Evolutionary conservation across 2,329 filamentous ascomycete genomes (phyloP).

Genomic region (Tolypocladium tundrense): DNA sequence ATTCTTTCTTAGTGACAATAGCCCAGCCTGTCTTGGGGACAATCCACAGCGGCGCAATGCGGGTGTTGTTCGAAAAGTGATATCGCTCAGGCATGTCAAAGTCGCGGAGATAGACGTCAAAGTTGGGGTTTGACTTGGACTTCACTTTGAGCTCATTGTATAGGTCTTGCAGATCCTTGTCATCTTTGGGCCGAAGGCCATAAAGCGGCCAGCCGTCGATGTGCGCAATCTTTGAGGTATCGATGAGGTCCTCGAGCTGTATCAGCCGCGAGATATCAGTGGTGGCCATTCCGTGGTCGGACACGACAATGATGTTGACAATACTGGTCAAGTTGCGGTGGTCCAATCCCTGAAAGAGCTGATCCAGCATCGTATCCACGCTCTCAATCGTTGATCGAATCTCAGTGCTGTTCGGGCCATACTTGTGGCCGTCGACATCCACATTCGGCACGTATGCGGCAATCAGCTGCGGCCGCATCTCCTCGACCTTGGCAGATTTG

Average conservation of each 20-base stretch:
- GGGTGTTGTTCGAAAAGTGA: conserved; percentile 78
- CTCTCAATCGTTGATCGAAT: conserved; percentile 65
- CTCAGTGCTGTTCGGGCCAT: conserved; percentile 90
- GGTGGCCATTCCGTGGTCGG: conserved; percentile 96
- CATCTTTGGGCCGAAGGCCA: conserved; percentile 71
- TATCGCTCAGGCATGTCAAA: conserved; percentile 85
- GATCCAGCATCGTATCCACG: conserved; percentile 76
- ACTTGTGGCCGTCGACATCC: conserved; percentile 76
- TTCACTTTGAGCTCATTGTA: conserved; percentile 52
- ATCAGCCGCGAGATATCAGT: conserved; percentile 72
- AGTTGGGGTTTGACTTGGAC: conserved; percentile 51
- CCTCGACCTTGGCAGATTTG: conserved; percentile 32
- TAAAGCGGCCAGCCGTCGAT: conserved; percentile 92
- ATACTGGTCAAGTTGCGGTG: conserved; percentile 76
- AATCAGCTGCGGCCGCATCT: conserved; percentile 76
- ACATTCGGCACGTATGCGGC: conserved; percentile 92
- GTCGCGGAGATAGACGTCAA: conserved; percentile 81
- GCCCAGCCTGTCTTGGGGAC: conserved; percentile 89
- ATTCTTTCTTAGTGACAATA: conserved; percentile 71
- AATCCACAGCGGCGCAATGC: conserved; percentile 93
- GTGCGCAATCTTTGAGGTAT: conserved; percentile 66
- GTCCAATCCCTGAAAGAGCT: conserved; percentile 66
- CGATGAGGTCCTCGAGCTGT: conserved; percentile 82
- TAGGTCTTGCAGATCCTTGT: conserved; percentile 53
- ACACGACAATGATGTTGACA: conserved; percentile 92